phyloP scores from a whole-genome alignment of 495 filamentous ascomycete species.

The Penicillium subrubescens region DNA sequence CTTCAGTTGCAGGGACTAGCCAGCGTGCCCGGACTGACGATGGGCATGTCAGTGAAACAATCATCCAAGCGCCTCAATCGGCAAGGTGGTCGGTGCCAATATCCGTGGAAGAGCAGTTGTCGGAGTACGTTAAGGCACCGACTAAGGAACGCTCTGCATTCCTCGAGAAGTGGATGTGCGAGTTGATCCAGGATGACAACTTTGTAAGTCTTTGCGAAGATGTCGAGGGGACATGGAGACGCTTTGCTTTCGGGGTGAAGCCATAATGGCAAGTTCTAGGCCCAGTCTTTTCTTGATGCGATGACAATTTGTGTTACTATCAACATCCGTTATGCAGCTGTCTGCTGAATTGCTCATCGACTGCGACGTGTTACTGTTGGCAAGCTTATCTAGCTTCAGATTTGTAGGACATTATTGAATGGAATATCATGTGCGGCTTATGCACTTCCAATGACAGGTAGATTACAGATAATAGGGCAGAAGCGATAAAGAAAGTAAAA shows the following conservation, averaged over 20 bases:
- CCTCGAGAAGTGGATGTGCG: constrained; percentile 48
- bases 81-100: constrained; percentile 8
- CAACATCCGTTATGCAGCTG: not conserved
- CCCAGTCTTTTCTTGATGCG: not conserved
- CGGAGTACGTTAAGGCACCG: constrained; percentile 34
- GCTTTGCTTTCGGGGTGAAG: constrained; percentile 43
- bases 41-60: not conserved
- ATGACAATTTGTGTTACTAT: not conserved
- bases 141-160: constrained; percentile 36
- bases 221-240: constrained; percentile 47
- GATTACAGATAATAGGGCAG: not conserved
- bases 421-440: not conserved
- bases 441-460: not conserved
- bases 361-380: not conserved
- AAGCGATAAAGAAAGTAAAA: not conserved
- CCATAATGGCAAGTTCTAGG: not conserved
- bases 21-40: not conserved
- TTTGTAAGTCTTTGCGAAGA: constrained; percentile 48
- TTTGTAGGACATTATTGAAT: not conserved
- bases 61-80: constrained; percentile 15
- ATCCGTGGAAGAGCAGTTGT: constrained; percentile 32
- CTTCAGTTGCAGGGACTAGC: not conserved
- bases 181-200: constrained; percentile 45
- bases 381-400: not conserved
- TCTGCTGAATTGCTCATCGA: not conserved